Evolutionary conservation across 139 green algal species (phyloP).

Genomic region (Coelastrella sp.): DNA sequence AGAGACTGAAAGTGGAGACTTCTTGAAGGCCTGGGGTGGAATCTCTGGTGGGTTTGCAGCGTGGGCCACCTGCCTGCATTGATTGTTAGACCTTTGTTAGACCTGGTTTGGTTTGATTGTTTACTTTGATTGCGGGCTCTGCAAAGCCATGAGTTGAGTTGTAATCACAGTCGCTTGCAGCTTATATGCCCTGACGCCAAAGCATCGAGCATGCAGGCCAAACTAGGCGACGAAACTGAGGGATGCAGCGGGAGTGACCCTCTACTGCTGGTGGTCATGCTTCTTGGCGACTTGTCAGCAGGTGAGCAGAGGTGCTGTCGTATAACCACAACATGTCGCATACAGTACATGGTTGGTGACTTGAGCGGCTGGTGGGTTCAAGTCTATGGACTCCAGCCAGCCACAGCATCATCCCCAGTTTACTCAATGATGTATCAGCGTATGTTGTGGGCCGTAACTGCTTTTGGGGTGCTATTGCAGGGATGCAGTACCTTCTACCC

Average conservation of each 20-base stretch:
- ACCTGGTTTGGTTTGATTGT: neutral
- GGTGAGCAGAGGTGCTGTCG: no score
- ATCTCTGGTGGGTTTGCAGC: slow-evolving; percentile 74
- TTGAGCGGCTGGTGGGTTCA: no score
- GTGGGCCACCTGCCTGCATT: neutral
- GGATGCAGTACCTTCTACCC: slow-evolving; percentile 91
- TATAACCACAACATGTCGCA: no score
- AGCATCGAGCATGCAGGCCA: no score
- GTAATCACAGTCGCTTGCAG: no score
- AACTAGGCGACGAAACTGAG: no score
- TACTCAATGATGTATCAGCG: neutral
- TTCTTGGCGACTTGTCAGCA: no score
- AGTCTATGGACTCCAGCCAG: neutral
- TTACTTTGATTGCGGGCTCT: neutral
- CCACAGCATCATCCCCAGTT: neutral
- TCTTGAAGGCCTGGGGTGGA: slow-evolving; percentile 94
- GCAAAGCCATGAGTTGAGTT: no score
- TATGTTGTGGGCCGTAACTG: neutral
- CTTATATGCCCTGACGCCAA: no score
- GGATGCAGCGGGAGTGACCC: no score
- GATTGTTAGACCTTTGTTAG: neutral
- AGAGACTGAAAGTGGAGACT: slow-evolving; percentile 86
- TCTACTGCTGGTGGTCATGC: no score
- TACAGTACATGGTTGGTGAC: no score
- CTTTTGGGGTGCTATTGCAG: slow-evolving; percentile 42